Conservation (phyloP, 768 basidiomycete species). For the Coprinopsis marcescibilis region DNA sequence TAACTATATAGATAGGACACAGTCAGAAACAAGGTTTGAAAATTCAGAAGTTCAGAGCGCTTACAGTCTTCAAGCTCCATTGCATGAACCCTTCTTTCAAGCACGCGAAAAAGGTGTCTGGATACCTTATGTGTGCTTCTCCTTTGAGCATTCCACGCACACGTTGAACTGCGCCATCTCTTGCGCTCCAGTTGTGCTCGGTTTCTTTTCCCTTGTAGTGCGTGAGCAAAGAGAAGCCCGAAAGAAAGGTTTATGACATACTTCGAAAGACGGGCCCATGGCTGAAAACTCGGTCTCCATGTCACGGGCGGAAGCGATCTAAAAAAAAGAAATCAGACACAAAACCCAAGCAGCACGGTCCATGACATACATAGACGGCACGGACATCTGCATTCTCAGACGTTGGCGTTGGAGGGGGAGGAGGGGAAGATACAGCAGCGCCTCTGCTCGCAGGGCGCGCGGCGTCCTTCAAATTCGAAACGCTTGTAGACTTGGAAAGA, state of each 20-base stretch:
- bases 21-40: neutral
- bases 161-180: slow-evolving; percentile 71
- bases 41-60: slow-evolving; percentile 21
- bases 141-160: slow-evolving; percentile 90
- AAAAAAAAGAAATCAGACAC: neutral
- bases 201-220: slow-evolving; percentile 81
- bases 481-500: slow-evolving; percentile 42
- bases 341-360: neutral
- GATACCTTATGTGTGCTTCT: slow-evolving; percentile 68
- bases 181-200: slow-evolving; percentile 88
- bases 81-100: slow-evolving; percentile 78
- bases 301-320: slow-evolving; percentile 84
- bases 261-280: slow-evolving; percentile 81
- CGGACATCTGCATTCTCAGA: slow-evolving; percentile 39
- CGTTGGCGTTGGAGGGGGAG: slow-evolving; percentile 23
- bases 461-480: slow-evolving; percentile 41
- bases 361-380: slow-evolving; percentile 59
- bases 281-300: slow-evolving; percentile 77
- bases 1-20: slow-evolving; percentile 43
- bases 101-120: slow-evolving; percentile 66
- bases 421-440: slow-evolving; percentile 41
- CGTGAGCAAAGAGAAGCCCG: neutral
- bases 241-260: slow-evolving; percentile 22
- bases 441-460: slow-evolving; percentile 60
- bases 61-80: slow-evolving; percentile 78